Conservation (phyloP, 257 asterid species). For the Cruciata laevipes region DNA sequence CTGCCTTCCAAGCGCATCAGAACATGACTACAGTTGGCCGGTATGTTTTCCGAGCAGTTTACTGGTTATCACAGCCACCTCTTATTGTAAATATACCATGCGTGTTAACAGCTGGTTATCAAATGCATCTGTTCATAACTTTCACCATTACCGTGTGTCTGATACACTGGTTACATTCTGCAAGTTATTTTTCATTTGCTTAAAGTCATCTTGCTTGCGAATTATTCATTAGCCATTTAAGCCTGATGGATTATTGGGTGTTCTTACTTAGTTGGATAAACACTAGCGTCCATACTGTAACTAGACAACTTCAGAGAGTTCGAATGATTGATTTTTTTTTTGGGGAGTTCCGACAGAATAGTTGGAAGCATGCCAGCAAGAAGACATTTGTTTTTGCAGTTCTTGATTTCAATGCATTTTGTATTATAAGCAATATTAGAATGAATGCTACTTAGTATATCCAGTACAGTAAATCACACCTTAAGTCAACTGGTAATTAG, state of each 20-base stretch:
- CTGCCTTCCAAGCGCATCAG: constrained; percentile 7
- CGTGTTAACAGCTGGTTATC: background rate
- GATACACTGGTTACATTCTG: background rate
- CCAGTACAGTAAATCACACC: too few relatives aligned
- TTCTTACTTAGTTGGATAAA: background rate
- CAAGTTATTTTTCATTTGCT: background rate
- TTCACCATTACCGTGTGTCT: background rate
- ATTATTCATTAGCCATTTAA: too few relatives aligned
- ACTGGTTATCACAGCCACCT: background rate
- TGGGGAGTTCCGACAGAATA: background rate
- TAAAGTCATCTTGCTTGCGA: background rate
- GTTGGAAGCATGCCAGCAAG: background rate
- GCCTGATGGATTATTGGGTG: background rate
- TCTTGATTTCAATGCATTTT: background rate
- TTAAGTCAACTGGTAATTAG: too few relatives aligned
- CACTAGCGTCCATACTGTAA: background rate
- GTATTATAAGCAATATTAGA: too few relatives aligned
- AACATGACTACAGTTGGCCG: background rate
- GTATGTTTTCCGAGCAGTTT: background rate
- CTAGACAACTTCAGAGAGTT: background rate
- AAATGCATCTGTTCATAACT: background rate
- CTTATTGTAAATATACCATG: constrained; percentile 3
- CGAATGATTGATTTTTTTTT: too few relatives aligned
- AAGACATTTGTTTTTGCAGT: background rate
- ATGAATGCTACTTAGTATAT: too few relatives aligned